These are phyloP conservation scores for Umbelopsis vinacea DNA, from an alignment of 192 early-diverging fungal genomes.

Conservation along the genomic window DNA sequence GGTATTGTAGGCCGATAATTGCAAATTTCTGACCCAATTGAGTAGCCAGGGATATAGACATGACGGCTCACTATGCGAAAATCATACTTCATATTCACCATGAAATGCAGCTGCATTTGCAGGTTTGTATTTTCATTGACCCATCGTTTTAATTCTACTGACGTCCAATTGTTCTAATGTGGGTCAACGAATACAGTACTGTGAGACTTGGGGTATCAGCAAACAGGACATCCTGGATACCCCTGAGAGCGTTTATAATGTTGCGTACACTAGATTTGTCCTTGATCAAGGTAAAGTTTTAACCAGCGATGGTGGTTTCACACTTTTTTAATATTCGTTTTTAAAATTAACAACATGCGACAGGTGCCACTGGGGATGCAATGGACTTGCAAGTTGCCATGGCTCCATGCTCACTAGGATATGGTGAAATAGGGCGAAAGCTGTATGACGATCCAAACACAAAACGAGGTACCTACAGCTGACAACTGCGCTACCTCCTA, in stretches of 20 bases:
- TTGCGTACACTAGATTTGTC: conserved; percentile 86
- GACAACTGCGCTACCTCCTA: no score
- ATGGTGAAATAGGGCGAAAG: conserved; percentile 74
- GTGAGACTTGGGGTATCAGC: conserved; percentile 75
- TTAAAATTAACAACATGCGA: conserved; percentile 29
- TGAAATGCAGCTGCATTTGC: conserved; percentile 71
- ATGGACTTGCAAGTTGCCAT: conserved; percentile 83
- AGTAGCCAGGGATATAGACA: conserved; percentile 51
- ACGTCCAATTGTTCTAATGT: neutral
- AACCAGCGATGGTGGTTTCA: no score
- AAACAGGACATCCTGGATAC: conserved; percentile 67
- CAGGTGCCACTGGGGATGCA: conserved; percentile 65
- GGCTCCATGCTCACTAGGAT: conserved; percentile 83
- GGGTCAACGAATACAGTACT: conserved; percentile 50
- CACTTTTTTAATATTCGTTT: neutral
- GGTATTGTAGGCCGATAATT: neutral
- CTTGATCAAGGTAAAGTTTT: conserved; percentile 65
- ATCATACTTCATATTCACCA: conserved; percentile 68
- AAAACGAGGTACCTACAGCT: conserved; percentile 45
- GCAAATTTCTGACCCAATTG: neutral
- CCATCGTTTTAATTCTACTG: neutral
- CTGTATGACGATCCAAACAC: conserved; percentile 70
- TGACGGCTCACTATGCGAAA: conserved; percentile 61
- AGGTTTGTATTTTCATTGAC: conserved; percentile 40
- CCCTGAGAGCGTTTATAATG: conserved; percentile 72